Evolutionary conservation across 345 rosid species (phyloP).

Genomic region (Rhodamnia argentea): DNA sequence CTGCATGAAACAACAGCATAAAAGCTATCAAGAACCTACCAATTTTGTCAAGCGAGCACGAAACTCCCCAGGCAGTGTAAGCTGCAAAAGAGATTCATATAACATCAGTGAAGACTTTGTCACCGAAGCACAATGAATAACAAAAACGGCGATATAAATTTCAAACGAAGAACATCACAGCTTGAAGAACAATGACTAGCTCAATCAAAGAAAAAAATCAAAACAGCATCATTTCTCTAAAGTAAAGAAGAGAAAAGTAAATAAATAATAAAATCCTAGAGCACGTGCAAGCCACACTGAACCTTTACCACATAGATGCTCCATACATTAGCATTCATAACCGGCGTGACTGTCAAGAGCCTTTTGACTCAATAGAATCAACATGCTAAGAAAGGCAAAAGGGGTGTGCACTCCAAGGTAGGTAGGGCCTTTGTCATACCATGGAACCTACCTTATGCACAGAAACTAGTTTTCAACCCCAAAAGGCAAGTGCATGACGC

Average conservation of each 20-base stretch:
- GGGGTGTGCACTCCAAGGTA: neutral
- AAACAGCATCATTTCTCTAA: neutral
- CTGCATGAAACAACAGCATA: neutral
- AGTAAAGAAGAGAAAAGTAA: neutral
- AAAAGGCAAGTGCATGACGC: neutral
- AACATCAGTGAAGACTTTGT: neutral
- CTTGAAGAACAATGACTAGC: neutral
- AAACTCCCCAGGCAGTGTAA: conserved; percentile 73
- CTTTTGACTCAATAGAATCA: neutral
- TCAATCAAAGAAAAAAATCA: neutral
- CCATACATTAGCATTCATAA: neutral
- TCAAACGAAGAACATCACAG: neutral
- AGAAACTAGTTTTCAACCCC: neutral
- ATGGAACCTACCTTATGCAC: neutral
- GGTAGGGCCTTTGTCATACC: neutral
- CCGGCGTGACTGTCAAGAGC: neutral
- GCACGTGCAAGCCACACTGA: neutral
- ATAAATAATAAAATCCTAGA: neutral
- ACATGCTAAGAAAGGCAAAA: neutral
- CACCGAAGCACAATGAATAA: neutral
- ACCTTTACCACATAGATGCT: neutral
- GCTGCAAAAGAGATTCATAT: conserved; percentile 26
- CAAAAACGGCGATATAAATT: neutral
- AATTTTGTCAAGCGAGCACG: conserved; percentile 74
- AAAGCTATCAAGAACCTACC: conserved; percentile 38